Evolutionary conservation across 345 rosid genomes (phyloP), one percentile per base, ranked within the genome.

Genomic region (Lepidium aucheri): DNA sequence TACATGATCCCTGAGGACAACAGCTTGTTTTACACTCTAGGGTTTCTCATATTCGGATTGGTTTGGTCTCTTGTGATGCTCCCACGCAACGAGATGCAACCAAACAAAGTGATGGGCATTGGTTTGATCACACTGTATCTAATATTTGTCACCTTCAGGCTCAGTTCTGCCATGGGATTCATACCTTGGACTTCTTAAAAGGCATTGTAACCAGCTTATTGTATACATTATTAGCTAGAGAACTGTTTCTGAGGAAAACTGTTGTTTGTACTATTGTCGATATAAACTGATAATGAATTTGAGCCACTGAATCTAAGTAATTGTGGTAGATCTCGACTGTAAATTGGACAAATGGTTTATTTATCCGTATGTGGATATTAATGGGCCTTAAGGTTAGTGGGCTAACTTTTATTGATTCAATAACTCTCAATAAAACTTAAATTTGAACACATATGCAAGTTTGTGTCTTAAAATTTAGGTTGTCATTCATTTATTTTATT

Each of bases 11-110:
- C 95, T 2, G 28, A 73, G 41, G 93, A 89, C 44, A 65, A 54
- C 22, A 83, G 86, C 78, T 76, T 89, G 82, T 82, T 83, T 49
- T 83, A 62, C 78, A 87, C 96, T 2, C 71, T 87, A 78, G 95
- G 88, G 45, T 89, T 92, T 78, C 85, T 92, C 1, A 72, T 85
- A 44, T 33, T 68, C 1, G 96, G 88, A 12, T 83, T 92, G 40
- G 8, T 84, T 20, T 92, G 89, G 87, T 75, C 98, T 15, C 88
- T 89, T 7, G 53, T 85, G 11, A 77, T 87, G 50, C 75, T 92
- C 36, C 91, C 93, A 7, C 77, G 86, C 40, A 84, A 84, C 15
- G 81, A 81, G 53, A 92, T 92, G 98, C 78, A 80, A 14, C 98
- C 90, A 4, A 87, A 57, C 80, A 89, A 73, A 68, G 68, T 74